Percentiles rank a stretch among this genome's conserved stretches.
These are phyloP conservation scores for Saccharomycopsis selenospora DNA, from an alignment of 805 yeast species.

Conservation along the genomic window DNA sequence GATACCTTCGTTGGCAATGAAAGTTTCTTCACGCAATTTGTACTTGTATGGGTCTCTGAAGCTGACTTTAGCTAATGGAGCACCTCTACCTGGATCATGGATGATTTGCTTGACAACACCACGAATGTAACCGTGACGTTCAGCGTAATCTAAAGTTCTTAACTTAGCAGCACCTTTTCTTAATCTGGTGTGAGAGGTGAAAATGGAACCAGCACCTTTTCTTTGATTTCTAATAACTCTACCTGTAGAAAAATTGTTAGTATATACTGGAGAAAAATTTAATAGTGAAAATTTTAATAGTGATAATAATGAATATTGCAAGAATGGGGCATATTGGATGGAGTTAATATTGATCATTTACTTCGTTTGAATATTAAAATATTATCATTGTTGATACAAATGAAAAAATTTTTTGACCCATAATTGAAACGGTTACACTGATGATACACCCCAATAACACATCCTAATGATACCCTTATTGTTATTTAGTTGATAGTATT, in stretches of 20 bases:
- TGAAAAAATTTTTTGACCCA: too few relatives aligned
- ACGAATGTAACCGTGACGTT: slow-evolving; percentile 99
- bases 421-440: too few relatives aligned
- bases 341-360: too few relatives aligned
- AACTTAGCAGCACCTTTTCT: slow-evolving; percentile 99
- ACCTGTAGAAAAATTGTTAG: slow-evolving; percentile 43
- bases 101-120: slow-evolving; percentile 98
- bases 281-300: too few relatives aligned
- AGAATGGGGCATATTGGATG: too few relatives aligned
- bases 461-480: too few relatives aligned
- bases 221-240: slow-evolving; percentile 99
- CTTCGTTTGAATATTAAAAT: too few relatives aligned
- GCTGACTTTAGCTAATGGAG: slow-evolving; percentile 97
- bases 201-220: slow-evolving; percentile 99
- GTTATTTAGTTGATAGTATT: too few relatives aligned
- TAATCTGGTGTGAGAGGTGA: slow-evolving; percentile 99
- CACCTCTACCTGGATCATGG: slow-evolving; percentile 99
- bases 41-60: slow-evolving; percentile 99
- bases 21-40: slow-evolving; percentile 96
- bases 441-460: too few relatives aligned
- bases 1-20: slow-evolving; percentile 99
- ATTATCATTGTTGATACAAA: too few relatives aligned
- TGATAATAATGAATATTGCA: too few relatives aligned
- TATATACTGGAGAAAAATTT: too few relatives aligned
- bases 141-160: slow-evolving; percentile 98